Evolutionary conservation across 2,329 filamentous ascomycete species (phyloP).

Genomic region (Botrytis tulipae): DNA sequence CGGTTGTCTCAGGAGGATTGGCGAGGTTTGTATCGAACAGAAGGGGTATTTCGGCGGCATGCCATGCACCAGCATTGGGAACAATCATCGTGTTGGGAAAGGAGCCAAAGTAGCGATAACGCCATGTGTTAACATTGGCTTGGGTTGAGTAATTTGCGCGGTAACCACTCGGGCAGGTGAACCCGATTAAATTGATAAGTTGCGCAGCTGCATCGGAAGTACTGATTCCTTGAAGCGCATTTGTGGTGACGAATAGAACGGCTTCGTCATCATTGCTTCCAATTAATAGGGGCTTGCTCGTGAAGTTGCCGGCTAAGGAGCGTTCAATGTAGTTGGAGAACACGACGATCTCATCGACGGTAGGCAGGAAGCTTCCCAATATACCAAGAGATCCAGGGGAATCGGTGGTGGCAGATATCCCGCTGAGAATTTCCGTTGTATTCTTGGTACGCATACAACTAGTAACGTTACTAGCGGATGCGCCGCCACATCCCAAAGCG

Average conservation of each 20-base stretch:
- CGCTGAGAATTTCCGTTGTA: conserved; percentile 25
- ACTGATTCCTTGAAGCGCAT: conserved; percentile 27
- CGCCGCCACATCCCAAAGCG: conserved; percentile 36
- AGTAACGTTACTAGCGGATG: conserved; percentile 27
- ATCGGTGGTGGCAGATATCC: conserved; percentile 9
- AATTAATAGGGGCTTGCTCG: conserved; percentile 35
- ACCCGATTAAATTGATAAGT: conserved; percentile 35
- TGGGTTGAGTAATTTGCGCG: conserved; percentile 34
- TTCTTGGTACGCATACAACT: conserved; percentile 35
- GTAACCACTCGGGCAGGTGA: conserved; percentile 40
- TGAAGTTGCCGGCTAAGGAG: conserved; percentile 24
- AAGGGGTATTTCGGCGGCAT: conserved; percentile 39
- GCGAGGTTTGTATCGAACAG: conserved; percentile 35
- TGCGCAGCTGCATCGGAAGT: conserved; percentile 34
- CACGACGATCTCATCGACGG: conserved; percentile 33
- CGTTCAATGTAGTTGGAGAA: conserved; percentile 35
- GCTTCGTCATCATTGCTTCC: conserved; percentile 41
- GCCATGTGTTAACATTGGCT: conserved; percentile 39
- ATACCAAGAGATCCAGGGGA: conserved; percentile 21
- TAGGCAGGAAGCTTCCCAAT: conserved; percentile 34
- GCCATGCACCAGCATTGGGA: conserved; percentile 40
- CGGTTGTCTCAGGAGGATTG: conserved; percentile 28
- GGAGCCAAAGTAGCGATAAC: conserved; percentile 42
- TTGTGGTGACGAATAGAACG: conserved; percentile 35
- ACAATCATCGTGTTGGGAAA: conserved; percentile 40